phyloP scores from a whole-genome alignment of 169 alveolate species.

The Sarcocystis neurona region DNA sequence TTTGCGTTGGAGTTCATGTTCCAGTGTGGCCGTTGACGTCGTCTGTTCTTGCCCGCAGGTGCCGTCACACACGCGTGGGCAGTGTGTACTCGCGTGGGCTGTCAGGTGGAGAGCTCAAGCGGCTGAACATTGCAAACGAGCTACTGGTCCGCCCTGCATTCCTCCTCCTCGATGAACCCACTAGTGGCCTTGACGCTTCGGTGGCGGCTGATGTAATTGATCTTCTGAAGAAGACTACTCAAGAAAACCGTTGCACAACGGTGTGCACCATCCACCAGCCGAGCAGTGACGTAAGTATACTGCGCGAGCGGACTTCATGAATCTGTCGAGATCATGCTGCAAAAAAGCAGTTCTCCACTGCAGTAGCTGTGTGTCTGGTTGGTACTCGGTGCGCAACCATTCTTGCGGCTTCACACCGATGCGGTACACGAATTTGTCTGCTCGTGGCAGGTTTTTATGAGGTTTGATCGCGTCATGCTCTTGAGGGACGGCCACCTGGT shows the following conservation, averaged over 20 bases:
- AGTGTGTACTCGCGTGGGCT: slow-evolving; percentile 71
- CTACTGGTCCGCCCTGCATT: slow-evolving; percentile 81
- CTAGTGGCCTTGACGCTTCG: slow-evolving; percentile 87
- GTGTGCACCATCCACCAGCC: slow-evolving; percentile 80
- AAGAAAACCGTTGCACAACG: slow-evolving; percentile 66
- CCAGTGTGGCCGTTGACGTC: neutral
- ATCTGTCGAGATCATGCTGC: no score
- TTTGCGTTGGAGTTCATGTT: neutral
- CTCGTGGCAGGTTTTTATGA: slow-evolving; percentile 65
- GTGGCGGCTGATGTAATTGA: slow-evolving; percentile 73
- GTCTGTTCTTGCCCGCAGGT: slow-evolving; percentile 28
- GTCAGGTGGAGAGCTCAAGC: slow-evolving; percentile 83
- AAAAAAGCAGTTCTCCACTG: no score
- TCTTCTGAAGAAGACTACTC: slow-evolving; percentile 66
- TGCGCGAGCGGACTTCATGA: no score
- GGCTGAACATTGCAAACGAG: slow-evolving; percentile 85
- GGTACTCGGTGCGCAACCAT: no score
- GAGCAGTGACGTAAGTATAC: slow-evolving; percentile 53
- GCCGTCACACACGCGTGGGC: slow-evolving; percentile 38
- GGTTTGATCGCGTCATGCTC: slow-evolving; percentile 75
- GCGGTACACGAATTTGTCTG: no score
- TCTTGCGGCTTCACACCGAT: no score
- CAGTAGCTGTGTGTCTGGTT: no score
- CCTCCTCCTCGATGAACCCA: slow-evolving; percentile 87
- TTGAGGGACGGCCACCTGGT: slow-evolving; percentile 76